Percentiles rank a stretch among this genome's conserved stretches.
phyloP scores from a whole-genome alignment of 2,329 filamentous ascomycete genomes.

The Ceratocystis ficicola region DNA sequence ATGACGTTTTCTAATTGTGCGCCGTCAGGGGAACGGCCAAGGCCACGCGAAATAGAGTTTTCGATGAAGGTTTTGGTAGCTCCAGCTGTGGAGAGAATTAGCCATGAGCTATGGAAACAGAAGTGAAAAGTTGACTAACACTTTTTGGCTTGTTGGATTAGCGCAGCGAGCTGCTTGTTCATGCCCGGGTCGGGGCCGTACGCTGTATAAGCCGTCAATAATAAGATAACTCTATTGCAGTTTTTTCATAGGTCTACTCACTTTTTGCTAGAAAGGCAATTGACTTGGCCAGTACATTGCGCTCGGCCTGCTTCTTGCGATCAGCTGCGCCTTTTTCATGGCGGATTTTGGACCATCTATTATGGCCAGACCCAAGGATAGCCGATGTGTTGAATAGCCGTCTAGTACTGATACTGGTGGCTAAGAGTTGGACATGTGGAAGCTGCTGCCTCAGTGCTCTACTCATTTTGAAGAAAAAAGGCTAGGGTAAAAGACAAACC shows the following conservation, averaged over 20 bases:
- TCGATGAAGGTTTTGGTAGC: slow-evolving; percentile 80
- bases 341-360: slow-evolving; percentile 90
- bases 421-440: not conserved
- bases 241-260: slow-evolving; percentile 29
- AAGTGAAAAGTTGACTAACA: slow-evolving; percentile 31
- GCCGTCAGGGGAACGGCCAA: slow-evolving; percentile 67
- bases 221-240: not conserved
- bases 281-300: slow-evolving; percentile 55
- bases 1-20: slow-evolving; percentile 63
- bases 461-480: not conserved
- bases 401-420: not conserved
- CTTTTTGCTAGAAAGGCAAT: slow-evolving; percentile 65
- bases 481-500: not conserved
- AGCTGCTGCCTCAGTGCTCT: not conserved
- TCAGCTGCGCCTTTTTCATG: slow-evolving; percentile 89
- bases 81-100: slow-evolving; percentile 39
- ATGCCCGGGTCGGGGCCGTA: slow-evolving; percentile 36
- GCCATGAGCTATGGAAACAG: slow-evolving; percentile 10
- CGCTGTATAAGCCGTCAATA: not conserved
- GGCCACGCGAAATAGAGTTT: slow-evolving; percentile 72
- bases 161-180: slow-evolving; percentile 64
- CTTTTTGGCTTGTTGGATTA: slow-evolving; percentile 69
- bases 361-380: slow-evolving; percentile 59
- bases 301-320: slow-evolving; percentile 60
- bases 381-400: slow-evolving; percentile 14